Base-by-base conservation (phyloP, 106 monocot species). In the Hemerocallis citrina region DNA sequence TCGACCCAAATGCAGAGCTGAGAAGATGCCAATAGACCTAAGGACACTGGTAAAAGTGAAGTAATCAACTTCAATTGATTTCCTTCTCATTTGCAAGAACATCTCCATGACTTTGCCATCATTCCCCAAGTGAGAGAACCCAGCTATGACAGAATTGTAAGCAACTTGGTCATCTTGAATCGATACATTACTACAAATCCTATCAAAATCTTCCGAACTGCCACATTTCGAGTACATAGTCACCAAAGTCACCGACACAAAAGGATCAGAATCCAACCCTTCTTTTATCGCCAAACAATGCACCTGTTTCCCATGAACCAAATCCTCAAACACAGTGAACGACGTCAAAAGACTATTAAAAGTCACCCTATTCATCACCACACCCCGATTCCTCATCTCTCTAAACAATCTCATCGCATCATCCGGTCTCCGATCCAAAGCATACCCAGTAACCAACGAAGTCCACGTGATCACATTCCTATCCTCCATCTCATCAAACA, bases 141-240 rank as follows among this genome's bases (percentile, higher is more conserved):
- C 85, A 3, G 85, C 29, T 3, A 85, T 74, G 22, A 85, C 34
- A 1, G 85, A 81, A 51, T 85, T 81, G 21, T 43, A 72, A 0
- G 65, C 54, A 1, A 77, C 51, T 24, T 64, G 74, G 38, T 85
- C 85, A n/a, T n/a, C n/a, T 1, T 17, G n/a, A 12, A 20, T 36
- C 5, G 55, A 37, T 11, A 71, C 35, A 29, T 7, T 7, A 6
- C 7, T 17, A 37, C 28, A 41, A 13, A 70, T 32, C 20, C 72
- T 81, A 19, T 48, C 27, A 49, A 81, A 75, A 65, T 81, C 72
- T 9, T 68, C 72, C 14, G 29, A 60, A 11, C 68, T 66, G 5
- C 73, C 85, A 64, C 76, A 85, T 54, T 63, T 85, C 16, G 80
- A 79, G 57, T 85, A 80, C 80, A 85, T 77, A 3, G 58, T 77